phyloP scores from a whole-genome alignment of 768 basidiomycete genomes.

The Pilatotrama ljubarskyi region DNA sequence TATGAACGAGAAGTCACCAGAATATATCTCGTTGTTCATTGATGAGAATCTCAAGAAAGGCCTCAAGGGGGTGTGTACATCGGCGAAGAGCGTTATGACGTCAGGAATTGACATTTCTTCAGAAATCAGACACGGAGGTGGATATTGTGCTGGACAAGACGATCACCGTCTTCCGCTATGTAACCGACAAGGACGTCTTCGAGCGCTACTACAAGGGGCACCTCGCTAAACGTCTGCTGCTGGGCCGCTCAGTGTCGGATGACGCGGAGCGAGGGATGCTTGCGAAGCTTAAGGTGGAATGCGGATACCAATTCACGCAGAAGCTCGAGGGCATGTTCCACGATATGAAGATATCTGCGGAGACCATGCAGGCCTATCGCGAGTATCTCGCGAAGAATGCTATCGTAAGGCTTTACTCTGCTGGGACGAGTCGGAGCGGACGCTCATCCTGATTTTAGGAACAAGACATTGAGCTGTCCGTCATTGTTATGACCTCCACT shows the following conservation, averaged over 20 bases:
- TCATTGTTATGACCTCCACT: conserved; percentile 94
- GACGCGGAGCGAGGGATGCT: conserved; percentile 98
- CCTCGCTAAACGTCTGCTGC: conserved; percentile 88
- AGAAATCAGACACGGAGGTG: conserved; percentile 96
- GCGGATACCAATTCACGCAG: conserved; percentile 95
- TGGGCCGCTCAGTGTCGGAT: conserved; percentile 87
- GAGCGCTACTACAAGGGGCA: conserved; percentile 98
- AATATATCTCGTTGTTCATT: conserved; percentile 95
- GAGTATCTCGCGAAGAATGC: conserved; percentile 52
- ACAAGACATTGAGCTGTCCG: conserved; percentile 76
- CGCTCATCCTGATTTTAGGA: conserved; percentile 42
- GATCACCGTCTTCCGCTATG: conserved; percentile 91
- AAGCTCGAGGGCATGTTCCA: conserved; percentile 99
- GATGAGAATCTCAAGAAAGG: conserved; percentile 96
- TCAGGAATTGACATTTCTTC: conserved; percentile 8
- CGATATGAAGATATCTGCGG: conserved; percentile 88
- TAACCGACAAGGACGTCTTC: conserved; percentile 95
- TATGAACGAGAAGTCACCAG: conserved; percentile 80
- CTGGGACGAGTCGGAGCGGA: not conserved
- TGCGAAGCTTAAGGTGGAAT: conserved; percentile 94
- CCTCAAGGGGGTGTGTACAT: conserved; percentile 77
- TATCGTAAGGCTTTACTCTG: conserved; percentile 47
- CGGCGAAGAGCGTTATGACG: not conserved
- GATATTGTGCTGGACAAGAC: conserved; percentile 92
- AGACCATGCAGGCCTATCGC: conserved; percentile 77